These are phyloP conservation scores for Solanum hybrid DNA, from an alignment of 305 asterid genomes.

Conservation along the genomic window DNA sequence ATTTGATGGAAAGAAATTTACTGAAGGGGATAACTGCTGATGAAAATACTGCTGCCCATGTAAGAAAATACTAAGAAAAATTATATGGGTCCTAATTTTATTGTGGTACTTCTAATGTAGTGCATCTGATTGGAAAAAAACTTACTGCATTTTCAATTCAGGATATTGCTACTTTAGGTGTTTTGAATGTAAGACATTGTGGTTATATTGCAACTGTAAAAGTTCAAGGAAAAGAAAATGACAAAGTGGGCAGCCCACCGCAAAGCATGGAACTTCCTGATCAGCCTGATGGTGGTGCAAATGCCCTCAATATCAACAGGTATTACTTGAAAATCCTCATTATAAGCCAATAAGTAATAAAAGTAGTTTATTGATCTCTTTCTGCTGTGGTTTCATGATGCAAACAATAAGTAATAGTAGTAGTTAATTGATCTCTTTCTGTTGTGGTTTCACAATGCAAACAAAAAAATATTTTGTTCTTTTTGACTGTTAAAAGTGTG, in stretches of 20 bases:
- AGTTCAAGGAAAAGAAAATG: slow-evolving; percentile 57
- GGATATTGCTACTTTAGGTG: slow-evolving; percentile 7
- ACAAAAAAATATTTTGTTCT: background rate
- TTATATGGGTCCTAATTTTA: background rate
- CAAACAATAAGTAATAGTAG: background rate
- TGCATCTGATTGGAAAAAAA: slow-evolving; percentile 9
- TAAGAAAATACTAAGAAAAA: slow-evolving; percentile 30
- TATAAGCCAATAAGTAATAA: background rate
- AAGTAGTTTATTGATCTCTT: background rate
- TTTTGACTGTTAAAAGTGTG: background rate
- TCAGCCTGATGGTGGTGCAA: slow-evolving; percentile 83
- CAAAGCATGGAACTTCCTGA: slow-evolving; percentile 64
- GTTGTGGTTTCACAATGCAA: background rate
- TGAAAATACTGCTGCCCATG: slow-evolving; percentile 96
- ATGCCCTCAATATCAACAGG: slow-evolving; percentile 77
- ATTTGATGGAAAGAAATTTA: slow-evolving; percentile 78
- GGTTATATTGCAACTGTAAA: slow-evolving; percentile 31
- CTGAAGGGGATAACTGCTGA: slow-evolving; percentile 96
- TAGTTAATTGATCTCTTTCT: background rate
- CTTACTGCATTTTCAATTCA: background rate
- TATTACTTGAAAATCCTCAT: slow-evolving; percentile 16
- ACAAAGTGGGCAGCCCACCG: slow-evolving; percentile 27
- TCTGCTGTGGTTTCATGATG: background rate
- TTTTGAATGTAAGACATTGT: slow-evolving; percentile 49
- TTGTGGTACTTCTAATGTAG: slow-evolving; percentile 14